Evolutionary conservation across 1,139 yeast species (phyloP).

Genomic region (Kodamaea fungicola): DNA sequence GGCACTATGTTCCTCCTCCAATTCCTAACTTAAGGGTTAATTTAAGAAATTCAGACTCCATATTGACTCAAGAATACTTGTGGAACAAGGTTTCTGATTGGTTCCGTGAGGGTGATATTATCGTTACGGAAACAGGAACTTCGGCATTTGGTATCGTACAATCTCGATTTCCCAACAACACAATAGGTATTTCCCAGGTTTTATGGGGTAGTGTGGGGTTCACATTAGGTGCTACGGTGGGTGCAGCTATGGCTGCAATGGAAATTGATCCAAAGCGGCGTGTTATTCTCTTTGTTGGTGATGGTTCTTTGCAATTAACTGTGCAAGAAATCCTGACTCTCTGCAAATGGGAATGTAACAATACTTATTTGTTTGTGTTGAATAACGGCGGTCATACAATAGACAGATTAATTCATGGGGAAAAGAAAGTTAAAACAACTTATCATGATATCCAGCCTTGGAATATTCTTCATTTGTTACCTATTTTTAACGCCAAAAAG

Average conservation of each 20-base stretch:
- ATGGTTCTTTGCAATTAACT: slow-evolving; percentile 85
- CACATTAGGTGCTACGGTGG: slow-evolving; percentile 30
- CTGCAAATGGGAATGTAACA: slow-evolving; percentile 68
- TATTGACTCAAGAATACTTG: slow-evolving; percentile 32
- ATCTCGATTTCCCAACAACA: slow-evolving; percentile 31
- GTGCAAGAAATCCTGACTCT: slow-evolving; percentile 85
- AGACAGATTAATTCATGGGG: slow-evolving; percentile 83
- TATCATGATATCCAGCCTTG: slow-evolving; percentile 83
- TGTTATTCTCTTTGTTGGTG: slow-evolving; percentile 82
- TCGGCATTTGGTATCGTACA: slow-evolving; percentile 42
- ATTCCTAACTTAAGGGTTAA: slow-evolving; percentile 22
- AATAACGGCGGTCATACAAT: slow-evolving; percentile 89
- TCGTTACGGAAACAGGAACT: slow-evolving; percentile 40
- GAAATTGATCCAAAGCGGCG: slow-evolving; percentile 68
- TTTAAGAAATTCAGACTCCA: slow-evolving; percentile 5
- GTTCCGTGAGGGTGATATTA: slow-evolving; percentile 35
- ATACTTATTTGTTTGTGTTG: slow-evolving; percentile 77
- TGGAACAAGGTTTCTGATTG: slow-evolving; percentile 33
- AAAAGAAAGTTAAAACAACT: slow-evolving; percentile 34
- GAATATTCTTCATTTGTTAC: slow-evolving; percentile 68
- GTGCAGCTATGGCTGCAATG: slow-evolving; percentile 40
- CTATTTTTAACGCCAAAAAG: slow-evolving; percentile 67
- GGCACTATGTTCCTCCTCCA: slow-evolving; percentile 40
- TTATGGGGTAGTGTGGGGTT: slow-evolving; percentile 33
- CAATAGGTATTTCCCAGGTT: slow-evolving; percentile 38